phyloP scores from a whole-genome alignment of 441 rosid genomes.

The Euphorbia celastroides region DNA sequence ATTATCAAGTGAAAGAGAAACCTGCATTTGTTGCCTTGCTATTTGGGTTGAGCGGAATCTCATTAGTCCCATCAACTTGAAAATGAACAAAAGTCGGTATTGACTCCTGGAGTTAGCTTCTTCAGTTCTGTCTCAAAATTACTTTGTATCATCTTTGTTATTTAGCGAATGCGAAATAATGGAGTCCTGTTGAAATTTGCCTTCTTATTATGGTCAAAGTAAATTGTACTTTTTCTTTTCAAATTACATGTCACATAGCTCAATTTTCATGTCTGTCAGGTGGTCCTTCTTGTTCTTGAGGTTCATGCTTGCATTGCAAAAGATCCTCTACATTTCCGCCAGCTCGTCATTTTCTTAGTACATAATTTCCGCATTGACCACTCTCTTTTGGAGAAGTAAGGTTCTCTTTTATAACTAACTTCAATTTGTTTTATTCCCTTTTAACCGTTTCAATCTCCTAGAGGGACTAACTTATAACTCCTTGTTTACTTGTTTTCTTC shows the following conservation, averaged over 20 bases:
- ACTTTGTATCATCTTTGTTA: neutral
- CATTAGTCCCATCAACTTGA: neutral
- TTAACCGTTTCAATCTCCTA: neutral
- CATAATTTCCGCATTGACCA: slow-evolving; percentile 84
- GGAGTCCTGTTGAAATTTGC: neutral
- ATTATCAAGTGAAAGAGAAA: neutral
- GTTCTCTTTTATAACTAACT: slow-evolving; percentile 17
- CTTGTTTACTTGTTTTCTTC: slow-evolving; percentile 14
- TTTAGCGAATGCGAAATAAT: neutral
- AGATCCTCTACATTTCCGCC: slow-evolving; percentile 90
- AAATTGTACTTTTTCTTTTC: neutral
- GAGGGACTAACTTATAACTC: slow-evolving; percentile 10
- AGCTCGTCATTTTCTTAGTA: slow-evolving; percentile 89
- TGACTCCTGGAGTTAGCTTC: neutral
- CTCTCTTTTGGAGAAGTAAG: slow-evolving; percentile 94
- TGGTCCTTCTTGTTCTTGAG: slow-evolving; percentile 95
- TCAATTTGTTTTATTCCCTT: neutral
- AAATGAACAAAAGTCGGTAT: neutral
- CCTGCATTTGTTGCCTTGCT: neutral
- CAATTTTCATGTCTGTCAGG: slow-evolving; percentile 38
- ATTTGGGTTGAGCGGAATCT: neutral
- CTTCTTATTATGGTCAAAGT: neutral
- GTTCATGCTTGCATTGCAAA: slow-evolving; percentile 98
- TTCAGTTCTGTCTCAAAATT: neutral
- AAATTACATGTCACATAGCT: slow-evolving; percentile 2